These are phyloP conservation scores for Mycena sp. DNA, from an alignment of 1,284 basidiomycete species.

Conservation along the genomic window DNA sequence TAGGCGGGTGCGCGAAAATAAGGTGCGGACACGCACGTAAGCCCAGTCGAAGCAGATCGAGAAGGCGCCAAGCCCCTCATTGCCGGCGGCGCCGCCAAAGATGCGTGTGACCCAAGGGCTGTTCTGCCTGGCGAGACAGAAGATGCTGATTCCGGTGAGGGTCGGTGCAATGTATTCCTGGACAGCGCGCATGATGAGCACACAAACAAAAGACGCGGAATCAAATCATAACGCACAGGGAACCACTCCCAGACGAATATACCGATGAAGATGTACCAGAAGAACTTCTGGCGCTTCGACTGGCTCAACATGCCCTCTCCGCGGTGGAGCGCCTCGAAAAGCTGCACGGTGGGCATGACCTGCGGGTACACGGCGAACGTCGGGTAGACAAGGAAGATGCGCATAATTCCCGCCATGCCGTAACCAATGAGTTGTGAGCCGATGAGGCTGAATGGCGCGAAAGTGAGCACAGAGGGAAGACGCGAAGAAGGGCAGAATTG, in stretches of 20 bases:
- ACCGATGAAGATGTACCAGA: constrained; percentile 62
- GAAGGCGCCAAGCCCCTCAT: constrained; percentile 62
- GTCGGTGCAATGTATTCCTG: constrained; percentile 47
- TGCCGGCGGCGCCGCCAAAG: constrained; percentile 52
- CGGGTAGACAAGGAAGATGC: constrained; percentile 40
- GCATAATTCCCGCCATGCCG: constrained; percentile 15
- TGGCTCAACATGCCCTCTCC: constrained; percentile 56
- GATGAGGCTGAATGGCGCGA: constrained; percentile 1
- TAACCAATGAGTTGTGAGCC: constrained; percentile 26
- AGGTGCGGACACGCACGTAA: constrained; percentile 42
- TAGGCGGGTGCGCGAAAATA: constrained; percentile 31
- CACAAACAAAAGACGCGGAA: constrained; percentile 38
- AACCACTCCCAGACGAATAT: constrained; percentile 64
- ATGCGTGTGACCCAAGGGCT: constrained; percentile 51
- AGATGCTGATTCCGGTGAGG: constrained; percentile 65
- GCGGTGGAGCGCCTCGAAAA: constrained; percentile 56
- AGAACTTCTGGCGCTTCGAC: constrained; percentile 64
- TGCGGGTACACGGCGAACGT: constrained; percentile 39
- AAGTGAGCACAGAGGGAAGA: background rate
- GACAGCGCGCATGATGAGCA: background rate
- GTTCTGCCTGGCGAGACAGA: constrained; percentile 63
- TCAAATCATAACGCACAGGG: constrained; percentile 49
- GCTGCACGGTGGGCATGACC: constrained; percentile 46
- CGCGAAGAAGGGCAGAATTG: constrained; percentile 17
- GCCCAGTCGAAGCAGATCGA: constrained; percentile 66